phyloP scores from a whole-genome alignment of 139 green algal species.

The Chlamydomonas asymmetrica region DNA sequence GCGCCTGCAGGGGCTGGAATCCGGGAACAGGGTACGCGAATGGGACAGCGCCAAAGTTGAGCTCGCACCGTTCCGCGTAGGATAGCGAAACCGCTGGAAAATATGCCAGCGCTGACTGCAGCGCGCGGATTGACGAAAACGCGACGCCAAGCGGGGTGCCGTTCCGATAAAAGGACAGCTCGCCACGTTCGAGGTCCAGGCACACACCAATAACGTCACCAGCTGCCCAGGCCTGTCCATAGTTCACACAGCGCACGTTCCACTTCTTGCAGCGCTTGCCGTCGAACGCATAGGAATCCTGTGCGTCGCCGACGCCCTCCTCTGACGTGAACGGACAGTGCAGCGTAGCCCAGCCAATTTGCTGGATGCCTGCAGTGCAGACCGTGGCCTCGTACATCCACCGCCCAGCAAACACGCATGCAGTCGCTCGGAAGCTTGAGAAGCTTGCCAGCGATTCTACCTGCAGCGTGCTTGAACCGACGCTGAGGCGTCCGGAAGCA shows the following conservation, averaged over 20 bases:
- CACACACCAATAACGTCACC: constrained; percentile 89
- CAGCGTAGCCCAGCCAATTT: constrained; percentile 89
- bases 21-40: constrained; percentile 76
- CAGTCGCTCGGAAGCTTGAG: constrained; percentile 69
- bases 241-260: constrained; percentile 74
- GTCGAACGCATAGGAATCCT: constrained; percentile 79
- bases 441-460: constrained; percentile 63
- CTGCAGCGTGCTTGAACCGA: neutral
- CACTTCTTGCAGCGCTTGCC: constrained; percentile 84
- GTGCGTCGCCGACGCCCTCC: constrained; percentile 89
- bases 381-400: constrained; percentile 93
- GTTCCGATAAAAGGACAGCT: constrained; percentile 85
- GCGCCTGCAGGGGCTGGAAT: constrained; percentile 69
- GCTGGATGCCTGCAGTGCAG: constrained; percentile 73
- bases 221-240: constrained; percentile 66
- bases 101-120: constrained; percentile 68
- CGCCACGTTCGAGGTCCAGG: constrained; percentile 82
- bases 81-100: constrained; percentile 84
- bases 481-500: neutral
- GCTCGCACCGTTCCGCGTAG: constrained; percentile 70
- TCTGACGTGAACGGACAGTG: constrained; percentile 86
- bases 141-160: constrained; percentile 79
- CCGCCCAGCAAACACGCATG: constrained; percentile 69
- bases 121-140: constrained; percentile 60
- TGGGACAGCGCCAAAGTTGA: constrained; percentile 82